Base-by-base conservation (phyloP, 148 eudicot species). In the Beta vulgaris region DNA sequence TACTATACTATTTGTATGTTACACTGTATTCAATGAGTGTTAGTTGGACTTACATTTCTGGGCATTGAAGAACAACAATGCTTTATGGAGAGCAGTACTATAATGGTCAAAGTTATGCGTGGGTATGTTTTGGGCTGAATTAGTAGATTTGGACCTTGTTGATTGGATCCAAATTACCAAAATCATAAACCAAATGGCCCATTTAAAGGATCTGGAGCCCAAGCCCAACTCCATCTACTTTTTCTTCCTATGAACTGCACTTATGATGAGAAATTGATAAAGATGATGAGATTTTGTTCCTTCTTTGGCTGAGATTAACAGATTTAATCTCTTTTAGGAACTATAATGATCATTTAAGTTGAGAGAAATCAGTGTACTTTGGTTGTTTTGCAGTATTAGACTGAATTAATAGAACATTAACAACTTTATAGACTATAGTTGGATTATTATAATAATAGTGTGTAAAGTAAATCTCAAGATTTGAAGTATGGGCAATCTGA, bases 11-110 rank as follows among this genome's bases (percentile, higher is more conserved):
- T n/a, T n/a, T n/a, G n/a, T n/a, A n/a, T n/a, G n/a, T n/a, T n/a
- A n/a, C n/a, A n/a, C n/a, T n/a, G n/a, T n/a, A n/a, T n/a, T n/a
- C n/a, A n/a, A n/a, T n/a, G n/a, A n/a, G n/a, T n/a, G 23, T 32
- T 16, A 19, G 55, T 21, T 74, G 25, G 7, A 58, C 91, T 59
- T 80, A 85, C 88, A 88, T 57, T 88, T 88, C 25, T 88, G 91
- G 61, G 87, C 91, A 58, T 88, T 80, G 85, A 88, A 85, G 87
- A 88, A 88, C 64, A 76, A 35, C 34, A 85, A 81, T 23, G 88
- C 86, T 73, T 87, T 87, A 26, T 81, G 82, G 18, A 87, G 71
- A 53, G 86, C 85, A 35, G 73, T 29, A 23, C 77, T 43, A 39
- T 83, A 85, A 51, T 51, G 63, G 29, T 87, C 86, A 15, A 76